Conservation (phyloP, 2,329 filamentous ascomycete species). For the Curvularia verruculosa region DNA sequence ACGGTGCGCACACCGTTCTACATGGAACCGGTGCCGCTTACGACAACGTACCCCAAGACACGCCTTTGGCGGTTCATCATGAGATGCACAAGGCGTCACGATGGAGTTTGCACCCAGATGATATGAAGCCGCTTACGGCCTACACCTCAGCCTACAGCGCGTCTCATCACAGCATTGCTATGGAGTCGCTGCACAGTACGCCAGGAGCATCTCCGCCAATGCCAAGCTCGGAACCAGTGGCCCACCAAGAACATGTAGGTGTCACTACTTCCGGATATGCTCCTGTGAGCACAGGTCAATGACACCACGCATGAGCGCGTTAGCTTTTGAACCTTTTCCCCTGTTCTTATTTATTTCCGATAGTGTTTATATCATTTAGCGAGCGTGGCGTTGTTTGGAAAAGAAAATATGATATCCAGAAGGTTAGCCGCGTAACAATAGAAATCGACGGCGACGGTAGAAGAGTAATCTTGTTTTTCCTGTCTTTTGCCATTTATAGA, state of each 20-base stretch:
- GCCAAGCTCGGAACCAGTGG: slow-evolving; percentile 9
- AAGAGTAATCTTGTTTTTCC: no score
- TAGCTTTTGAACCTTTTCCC: neutral
- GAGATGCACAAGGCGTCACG: slow-evolving; percentile 10
- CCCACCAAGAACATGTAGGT: slow-evolving; percentile 6
- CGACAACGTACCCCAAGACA: slow-evolving; percentile 1
- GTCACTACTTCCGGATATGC: slow-evolving; percentile 16
- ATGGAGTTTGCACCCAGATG: slow-evolving; percentile 14
- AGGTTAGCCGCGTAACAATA: neutral
- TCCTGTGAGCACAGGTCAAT: slow-evolving; percentile 22
- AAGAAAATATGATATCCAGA: neutral
- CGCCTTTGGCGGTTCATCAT: neutral
- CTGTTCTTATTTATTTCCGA: neutral
- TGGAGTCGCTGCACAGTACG: slow-evolving; percentile 29
- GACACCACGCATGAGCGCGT: slow-evolving; percentile 20
- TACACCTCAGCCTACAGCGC: slow-evolving; percentile 25
- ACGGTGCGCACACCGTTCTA: slow-evolving; percentile 19
- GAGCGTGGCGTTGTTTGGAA: slow-evolving; percentile 2
- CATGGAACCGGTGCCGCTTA: slow-evolving; percentile 12
- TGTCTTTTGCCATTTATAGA: no score
- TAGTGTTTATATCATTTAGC: neutral
- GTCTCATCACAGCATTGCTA: slow-evolving; percentile 20
- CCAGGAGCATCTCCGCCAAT: slow-evolving; percentile 6
- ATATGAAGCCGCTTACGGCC: slow-evolving; percentile 11
- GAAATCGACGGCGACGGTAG: no score